Base-by-base conservation (phyloP, 148 eudicot genomes). In the Chenopodium quinoa region DNA sequence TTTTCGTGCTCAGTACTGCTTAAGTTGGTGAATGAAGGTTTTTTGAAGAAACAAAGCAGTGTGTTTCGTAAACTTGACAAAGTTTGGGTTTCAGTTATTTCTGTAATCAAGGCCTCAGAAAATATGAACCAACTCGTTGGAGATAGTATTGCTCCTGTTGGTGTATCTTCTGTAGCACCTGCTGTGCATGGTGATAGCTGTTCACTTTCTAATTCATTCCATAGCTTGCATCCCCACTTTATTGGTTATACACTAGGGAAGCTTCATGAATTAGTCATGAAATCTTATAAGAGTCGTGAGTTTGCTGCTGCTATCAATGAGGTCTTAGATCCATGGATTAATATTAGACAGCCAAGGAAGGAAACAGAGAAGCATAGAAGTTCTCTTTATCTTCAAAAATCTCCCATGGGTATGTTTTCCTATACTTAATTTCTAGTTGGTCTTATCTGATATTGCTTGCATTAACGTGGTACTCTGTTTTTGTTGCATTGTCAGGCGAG, bases 191-290 rank as follows among this genome's bases (percentile, higher is more conserved):
- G 71, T 32, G 82, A 77, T 50, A 81, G 77, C 76, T 84, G 81
- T 79, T 80, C 37, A 14, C 54, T 73, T 32, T 83, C 90, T 40
- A 79, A 80, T 84, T 83, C 87, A n/a, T 93, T 95, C 81, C 91
- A 95, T 77, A 83, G 79, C 82, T 72, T 89, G 89, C 93, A 93
- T 75, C 99, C 99, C 9, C 99, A 95, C 79, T 95, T 93, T 83
- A 88, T 93, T 83, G 97, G 99, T 29, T 93, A 90, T 86, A 91
- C 99, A 52, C 89, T 92, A 44, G 99, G 99, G 82, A 95, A 89
- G 87, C 99, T 95, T 78, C 99, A 95, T 88, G 99, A 95, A 70
- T 84, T 95, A 79, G 94, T 95, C 52, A 95, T 95, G 99, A 95
- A 91, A 82, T 89, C 95, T 52, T 93, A 90, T 81, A 95, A 89